Evolutionary conservation across 2,329 filamentous ascomycete species (phyloP).

Genomic region (Phialocephala sp.): DNA sequence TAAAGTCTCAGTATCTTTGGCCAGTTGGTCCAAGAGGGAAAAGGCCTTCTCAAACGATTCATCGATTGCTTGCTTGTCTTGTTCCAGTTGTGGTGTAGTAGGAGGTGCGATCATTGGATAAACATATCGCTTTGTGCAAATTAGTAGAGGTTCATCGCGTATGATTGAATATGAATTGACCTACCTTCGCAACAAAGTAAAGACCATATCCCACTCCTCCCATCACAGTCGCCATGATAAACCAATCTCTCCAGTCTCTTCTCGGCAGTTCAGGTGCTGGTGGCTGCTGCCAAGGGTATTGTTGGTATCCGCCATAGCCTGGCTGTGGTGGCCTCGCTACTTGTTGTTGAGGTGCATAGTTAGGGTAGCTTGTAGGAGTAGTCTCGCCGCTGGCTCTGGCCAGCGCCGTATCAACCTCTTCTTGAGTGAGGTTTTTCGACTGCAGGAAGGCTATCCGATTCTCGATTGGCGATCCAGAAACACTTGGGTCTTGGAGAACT

Average conservation of each 20-base stretch:
- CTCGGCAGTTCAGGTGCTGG: slow-evolving; percentile 67
- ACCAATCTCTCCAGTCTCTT: slow-evolving; percentile 98
- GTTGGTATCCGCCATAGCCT: slow-evolving; percentile 54
- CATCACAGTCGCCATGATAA: slow-evolving; percentile 98
- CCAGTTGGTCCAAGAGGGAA: slow-evolving; percentile 86
- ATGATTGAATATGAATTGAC: slow-evolving; percentile 17
- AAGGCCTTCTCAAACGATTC: slow-evolving; percentile 94
- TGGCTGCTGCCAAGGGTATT: slow-evolving; percentile 62
- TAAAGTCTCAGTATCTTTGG: slow-evolving; percentile 85
- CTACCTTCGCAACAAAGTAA: slow-evolving; percentile 84
- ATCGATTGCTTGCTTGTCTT: slow-evolving; percentile 92
- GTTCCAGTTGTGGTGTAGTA: slow-evolving; percentile 89
- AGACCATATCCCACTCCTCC: slow-evolving; percentile 88
- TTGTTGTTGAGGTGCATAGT: slow-evolving; percentile 47
- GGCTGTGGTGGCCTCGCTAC: slow-evolving; percentile 46
- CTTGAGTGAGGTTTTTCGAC: slow-evolving; percentile 95
- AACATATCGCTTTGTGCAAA: slow-evolving; percentile 74
- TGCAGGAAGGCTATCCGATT: slow-evolving; percentile 92
- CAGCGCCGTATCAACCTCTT: slow-evolving; percentile 88
- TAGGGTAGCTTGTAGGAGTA: slow-evolving; percentile 49
- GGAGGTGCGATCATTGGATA: slow-evolving; percentile 90
- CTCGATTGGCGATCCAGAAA: slow-evolving; percentile 87
- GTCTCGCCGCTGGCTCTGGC: slow-evolving; percentile 71
- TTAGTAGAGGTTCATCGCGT: not conserved
- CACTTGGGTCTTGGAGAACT: slow-evolving; percentile 95